These are phyloP conservation scores for Scheffersomyces quercinus DNA, from an alignment of 1,139 yeast genomes.

Conservation along the genomic window DNA sequence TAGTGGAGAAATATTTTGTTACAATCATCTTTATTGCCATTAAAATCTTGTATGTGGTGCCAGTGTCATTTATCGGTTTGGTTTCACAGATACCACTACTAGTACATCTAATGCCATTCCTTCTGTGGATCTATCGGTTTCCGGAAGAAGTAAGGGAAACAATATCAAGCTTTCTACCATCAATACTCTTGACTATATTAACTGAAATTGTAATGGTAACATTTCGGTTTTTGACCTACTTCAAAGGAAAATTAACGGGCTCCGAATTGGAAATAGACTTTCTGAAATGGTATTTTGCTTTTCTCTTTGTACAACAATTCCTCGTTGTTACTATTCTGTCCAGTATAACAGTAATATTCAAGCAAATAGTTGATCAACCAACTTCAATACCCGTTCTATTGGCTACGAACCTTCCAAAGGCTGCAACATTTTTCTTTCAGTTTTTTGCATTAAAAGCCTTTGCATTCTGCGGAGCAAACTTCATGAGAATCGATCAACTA, in stretches of 20 bases:
- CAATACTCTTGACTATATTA: conserved; percentile 56
- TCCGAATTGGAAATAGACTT: conserved; percentile 57
- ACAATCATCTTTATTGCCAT: conserved; percentile 44
- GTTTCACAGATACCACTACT: conserved; percentile 64
- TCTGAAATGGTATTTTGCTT: conserved; percentile 69
- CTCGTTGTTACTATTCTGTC: conserved; percentile 84
- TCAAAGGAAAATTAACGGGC: conserved; percentile 56
- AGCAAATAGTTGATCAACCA: conserved; percentile 68
- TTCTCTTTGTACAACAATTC: conserved; percentile 78
- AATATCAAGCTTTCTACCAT: conserved; percentile 60
- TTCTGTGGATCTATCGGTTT: conserved; percentile 51
- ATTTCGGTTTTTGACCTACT: conserved; percentile 49
- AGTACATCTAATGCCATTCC: conserved; percentile 54
- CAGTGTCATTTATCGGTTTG: conserved; percentile 70
- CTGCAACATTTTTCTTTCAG: conserved; percentile 80
- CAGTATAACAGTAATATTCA: conserved; percentile 67
- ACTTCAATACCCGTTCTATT: conserved; percentile 67
- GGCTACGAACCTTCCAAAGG: conserved; percentile 76
- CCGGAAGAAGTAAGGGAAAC: conserved; percentile 55
- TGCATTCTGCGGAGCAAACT: conserved; percentile 67
- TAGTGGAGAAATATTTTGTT: conserved; percentile 42
- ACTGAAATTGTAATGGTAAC: conserved; percentile 55
- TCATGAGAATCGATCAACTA: conserved; percentile 56
- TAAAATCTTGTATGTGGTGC: conserved; percentile 64
- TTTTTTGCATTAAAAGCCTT: conserved; percentile 72